Conservation (phyloP, 2,329 filamentous ascomycete species). For the Fusarium paranaense region DNA sequence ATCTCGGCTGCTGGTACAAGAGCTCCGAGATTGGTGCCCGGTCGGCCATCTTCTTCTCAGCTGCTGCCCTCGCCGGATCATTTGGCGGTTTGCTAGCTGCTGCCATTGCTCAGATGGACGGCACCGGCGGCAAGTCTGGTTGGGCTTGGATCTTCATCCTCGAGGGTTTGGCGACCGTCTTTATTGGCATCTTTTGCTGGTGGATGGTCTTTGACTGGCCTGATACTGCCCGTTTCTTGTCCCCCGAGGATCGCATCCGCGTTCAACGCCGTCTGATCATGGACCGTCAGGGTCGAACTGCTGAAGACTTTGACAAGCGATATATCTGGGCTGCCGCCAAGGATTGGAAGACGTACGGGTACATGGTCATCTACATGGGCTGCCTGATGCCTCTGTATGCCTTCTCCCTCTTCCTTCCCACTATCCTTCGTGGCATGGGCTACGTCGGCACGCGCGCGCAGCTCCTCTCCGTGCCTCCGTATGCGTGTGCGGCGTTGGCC, state of each 20-base stretch:
- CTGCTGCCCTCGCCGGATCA: conserved; percentile 79
- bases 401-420: conserved; percentile 67
- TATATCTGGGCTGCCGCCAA: conserved; percentile 76
- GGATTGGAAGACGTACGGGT: conserved; percentile 79
- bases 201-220: conserved; percentile 85
- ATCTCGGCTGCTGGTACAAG: conserved; percentile 84
- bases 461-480: conserved; percentile 69
- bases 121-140: conserved; percentile 62
- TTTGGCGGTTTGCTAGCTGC: conserved; percentile 78
- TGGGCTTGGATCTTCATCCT: conserved; percentile 75
- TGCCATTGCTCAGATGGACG: conserved; percentile 75
- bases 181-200: conserved; percentile 74
- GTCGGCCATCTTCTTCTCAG: conserved; percentile 82
- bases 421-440: conserved; percentile 60
- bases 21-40: conserved; percentile 80
- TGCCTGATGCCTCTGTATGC: conserved; percentile 63
- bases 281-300: conserved; percentile 75
- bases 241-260: conserved; percentile 72
- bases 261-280: conserved; percentile 75
- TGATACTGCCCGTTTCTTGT: conserved; percentile 77
- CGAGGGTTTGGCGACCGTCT: conserved; percentile 75
- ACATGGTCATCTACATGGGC: conserved; percentile 61
- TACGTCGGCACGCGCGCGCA: conserved; percentile 58
- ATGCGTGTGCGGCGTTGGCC: conserved; percentile 69
- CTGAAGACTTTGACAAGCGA: conserved; percentile 76